These are phyloP conservation scores for Phascolomyces articulosus DNA, from an alignment of 371 early-diverging fungal genomes.

Conservation along the genomic window DNA sequence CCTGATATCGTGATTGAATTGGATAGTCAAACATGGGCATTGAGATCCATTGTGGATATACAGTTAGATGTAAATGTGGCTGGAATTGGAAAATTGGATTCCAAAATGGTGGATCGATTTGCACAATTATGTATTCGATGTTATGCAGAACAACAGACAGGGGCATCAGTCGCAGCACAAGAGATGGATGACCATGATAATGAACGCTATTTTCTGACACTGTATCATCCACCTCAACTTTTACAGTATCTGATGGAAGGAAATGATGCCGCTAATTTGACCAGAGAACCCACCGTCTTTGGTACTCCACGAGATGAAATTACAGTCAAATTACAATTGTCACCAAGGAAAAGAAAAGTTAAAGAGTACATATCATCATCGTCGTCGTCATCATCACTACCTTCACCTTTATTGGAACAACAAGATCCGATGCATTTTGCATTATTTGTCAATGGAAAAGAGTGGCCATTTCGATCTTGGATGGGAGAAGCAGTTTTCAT, in stretches of 20 bases:
- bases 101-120: conserved; percentile 28
- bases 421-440: conserved; percentile 5
- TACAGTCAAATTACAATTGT: neutral
- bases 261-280: neutral
- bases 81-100: conserved; percentile 8
- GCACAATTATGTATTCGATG: conserved; percentile 40
- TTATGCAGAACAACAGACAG: conserved; percentile 15
- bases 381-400: no score
- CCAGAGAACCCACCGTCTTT: neutral
- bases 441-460: conserved; percentile 32
- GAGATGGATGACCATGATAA: neutral
- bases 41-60: conserved; percentile 9
- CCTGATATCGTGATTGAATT: conserved; percentile 17
- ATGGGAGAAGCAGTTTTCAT: neutral
- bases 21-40: conserved; percentile 15
- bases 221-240: conserved; percentile 31
- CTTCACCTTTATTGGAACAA: no score
- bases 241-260: conserved; percentile 24
- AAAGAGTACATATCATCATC: no score
- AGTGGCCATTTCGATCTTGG: conserved; percentile 35
- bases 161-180: no score
- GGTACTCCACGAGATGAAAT: conserved; percentile 6
- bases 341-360: neutral
- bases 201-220: conserved; percentile 12
- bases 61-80: conserved; percentile 1